Percentiles rank a stretch among this genome's conserved stretches.
These are phyloP conservation scores for Madurella fahalii DNA, from an alignment of 2,329 filamentous ascomycete species.

Conservation along the genomic window DNA sequence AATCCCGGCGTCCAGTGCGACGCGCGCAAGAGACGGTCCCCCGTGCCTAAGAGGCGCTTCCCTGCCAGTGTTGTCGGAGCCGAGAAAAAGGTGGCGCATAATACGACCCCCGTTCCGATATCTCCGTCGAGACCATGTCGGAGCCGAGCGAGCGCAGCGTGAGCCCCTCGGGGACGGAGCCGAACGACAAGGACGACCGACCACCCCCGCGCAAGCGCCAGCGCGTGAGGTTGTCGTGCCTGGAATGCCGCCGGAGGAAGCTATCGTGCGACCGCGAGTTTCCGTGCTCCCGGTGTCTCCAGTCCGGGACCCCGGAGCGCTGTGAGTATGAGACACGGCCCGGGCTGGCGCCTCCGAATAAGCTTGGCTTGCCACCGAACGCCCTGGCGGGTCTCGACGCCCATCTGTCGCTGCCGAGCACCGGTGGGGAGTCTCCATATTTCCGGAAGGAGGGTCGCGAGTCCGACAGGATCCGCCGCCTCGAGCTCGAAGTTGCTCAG, in stretches of 20 bases:
- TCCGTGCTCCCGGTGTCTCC: constrained; percentile 59
- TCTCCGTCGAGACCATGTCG: constrained; percentile 24
- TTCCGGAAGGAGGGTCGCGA: constrained; percentile 43
- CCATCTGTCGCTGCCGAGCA: constrained; percentile 41
- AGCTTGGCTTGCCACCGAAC: constrained; percentile 42
- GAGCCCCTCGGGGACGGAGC: constrained; percentile 6
- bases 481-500: constrained; percentile 57
- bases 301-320: constrained; percentile 56
- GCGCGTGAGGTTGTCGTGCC: constrained; percentile 55
- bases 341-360: constrained; percentile 36
- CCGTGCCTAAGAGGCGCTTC: constrained; percentile 2
- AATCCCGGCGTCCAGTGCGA: constrained; percentile 3
- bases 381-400: constrained; percentile 44
- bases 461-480: constrained; percentile 54
- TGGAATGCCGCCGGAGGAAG: constrained; percentile 58
- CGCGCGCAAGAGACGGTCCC: not conserved
- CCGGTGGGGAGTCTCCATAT: constrained; percentile 33
- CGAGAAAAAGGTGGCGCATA: constrained; percentile 8
- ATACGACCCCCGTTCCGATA: constrained; percentile 16
- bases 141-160: constrained; percentile 26
- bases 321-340: constrained; percentile 55
- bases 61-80: constrained; percentile 6
- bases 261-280: constrained; percentile 59
- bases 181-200: constrained; percentile 14
- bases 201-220: constrained; percentile 52